Conservation (phyloP, 208 protist species). For the Acanthamoeba castellanii region DNA sequence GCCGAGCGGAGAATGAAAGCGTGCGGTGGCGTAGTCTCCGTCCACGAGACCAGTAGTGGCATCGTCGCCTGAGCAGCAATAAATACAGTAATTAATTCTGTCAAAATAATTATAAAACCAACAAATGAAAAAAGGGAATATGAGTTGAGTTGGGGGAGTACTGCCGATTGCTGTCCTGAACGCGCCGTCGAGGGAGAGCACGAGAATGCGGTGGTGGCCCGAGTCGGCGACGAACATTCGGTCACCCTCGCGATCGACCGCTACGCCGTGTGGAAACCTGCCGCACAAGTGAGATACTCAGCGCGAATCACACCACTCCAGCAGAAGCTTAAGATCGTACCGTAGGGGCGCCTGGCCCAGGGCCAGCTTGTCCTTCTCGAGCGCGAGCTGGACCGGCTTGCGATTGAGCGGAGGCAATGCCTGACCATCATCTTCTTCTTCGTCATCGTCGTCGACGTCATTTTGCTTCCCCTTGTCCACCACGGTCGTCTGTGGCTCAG, state of each 20-base stretch:
- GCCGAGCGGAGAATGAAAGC: neutral
- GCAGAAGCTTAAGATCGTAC: neutral
- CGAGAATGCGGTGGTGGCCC: neutral
- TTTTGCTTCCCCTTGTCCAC: neutral
- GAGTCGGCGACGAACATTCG: neutral
- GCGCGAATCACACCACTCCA: neutral
- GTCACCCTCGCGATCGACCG: neutral
- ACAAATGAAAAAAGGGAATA: neutral
- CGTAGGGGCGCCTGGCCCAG: neutral
- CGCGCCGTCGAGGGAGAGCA: neutral
- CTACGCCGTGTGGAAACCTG: neutral
- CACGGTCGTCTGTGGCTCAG: neutral
- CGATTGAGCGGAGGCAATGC: neutral
- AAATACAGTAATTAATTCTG: neutral
- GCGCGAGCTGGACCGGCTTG: neutral
- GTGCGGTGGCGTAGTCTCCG: neutral
- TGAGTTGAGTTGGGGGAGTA: neutral
- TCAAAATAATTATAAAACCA: neutral
- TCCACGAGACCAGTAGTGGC: neutral
- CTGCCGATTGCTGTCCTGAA: neutral
- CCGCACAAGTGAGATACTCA: neutral
- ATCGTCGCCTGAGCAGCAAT: neutral
- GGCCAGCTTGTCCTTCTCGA: slow-evolving; percentile 15
- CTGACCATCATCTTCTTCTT: neutral
- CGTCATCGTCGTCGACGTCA: neutral